Percentiles rank a stretch among this genome's conserved stretches.
Conservation (phyloP, 345 rosid species). For the Heritiera littoralis region DNA sequence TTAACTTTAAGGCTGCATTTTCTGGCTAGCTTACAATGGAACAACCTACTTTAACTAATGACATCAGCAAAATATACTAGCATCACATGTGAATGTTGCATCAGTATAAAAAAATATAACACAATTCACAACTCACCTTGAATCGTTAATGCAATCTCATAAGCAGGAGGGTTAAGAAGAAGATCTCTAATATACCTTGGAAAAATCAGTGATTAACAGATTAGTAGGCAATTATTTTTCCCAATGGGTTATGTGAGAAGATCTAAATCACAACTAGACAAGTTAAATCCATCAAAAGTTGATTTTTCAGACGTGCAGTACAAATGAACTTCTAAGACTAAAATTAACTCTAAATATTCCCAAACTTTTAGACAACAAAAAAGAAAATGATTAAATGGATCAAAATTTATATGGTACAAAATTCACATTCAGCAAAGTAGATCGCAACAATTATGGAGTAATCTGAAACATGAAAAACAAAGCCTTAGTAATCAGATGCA, state of each 20-base stretch:
- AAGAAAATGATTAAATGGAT: not conserved
- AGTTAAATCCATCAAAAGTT: not conserved
- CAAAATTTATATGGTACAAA: not conserved
- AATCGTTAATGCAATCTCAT: conserved; percentile 81
- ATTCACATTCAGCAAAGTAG: not conserved
- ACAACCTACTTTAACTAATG: not conserved
- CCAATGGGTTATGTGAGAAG: not conserved
- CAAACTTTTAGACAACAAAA: not conserved
- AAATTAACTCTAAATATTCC: not conserved
- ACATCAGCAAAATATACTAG: not conserved
- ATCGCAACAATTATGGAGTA: not conserved
- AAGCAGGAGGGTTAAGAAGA: conserved; percentile 91
- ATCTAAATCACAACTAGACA: not conserved
- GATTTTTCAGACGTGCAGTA: not conserved
- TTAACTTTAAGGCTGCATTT: not conserved
- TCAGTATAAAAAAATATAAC: not conserved
- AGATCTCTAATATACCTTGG: conserved; percentile 85
- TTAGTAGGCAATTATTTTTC: conserved; percentile 7
- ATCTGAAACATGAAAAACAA: not conserved
- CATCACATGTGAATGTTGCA: not conserved
- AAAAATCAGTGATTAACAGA: conserved; percentile 21
- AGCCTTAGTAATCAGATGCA: not conserved
- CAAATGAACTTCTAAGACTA: not conserved
- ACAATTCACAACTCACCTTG: conserved; percentile 55
- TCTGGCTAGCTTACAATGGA: conserved; percentile 2